Percentiles rank a stretch among this genome's conserved stretches.
phyloP scores from a whole-genome alignment of 345 rosid genomes.

The Eucalyptus leucophloia region DNA sequence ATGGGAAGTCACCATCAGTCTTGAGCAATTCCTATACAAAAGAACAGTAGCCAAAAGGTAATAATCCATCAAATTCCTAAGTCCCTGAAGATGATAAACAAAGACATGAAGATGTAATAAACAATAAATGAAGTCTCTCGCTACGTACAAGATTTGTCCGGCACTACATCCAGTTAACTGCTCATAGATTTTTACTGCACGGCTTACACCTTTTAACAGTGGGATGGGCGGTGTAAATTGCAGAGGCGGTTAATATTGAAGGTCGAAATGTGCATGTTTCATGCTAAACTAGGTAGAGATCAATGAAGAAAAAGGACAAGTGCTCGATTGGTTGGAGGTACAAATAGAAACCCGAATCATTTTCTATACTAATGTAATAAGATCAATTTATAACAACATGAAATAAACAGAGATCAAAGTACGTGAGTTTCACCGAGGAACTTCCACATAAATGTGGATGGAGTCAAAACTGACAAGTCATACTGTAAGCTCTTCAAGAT shows the following conservation, averaged over 20 bases:
- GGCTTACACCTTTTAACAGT: conserved; percentile 16
- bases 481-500: not conserved
- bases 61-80: not conserved
- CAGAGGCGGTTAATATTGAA: conserved; percentile 55
- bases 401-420: not conserved
- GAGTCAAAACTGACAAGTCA: not conserved
- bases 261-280: conserved; percentile 48
- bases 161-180: conserved; percentile 29
- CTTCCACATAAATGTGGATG: not conserved
- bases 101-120: not conserved
- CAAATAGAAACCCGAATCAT: not conserved
- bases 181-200: conserved; percentile 42
- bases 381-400: not conserved
- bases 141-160: conserved; percentile 28
- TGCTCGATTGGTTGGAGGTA: conserved; percentile 8
- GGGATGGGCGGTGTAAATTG: conserved; percentile 54
- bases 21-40: not conserved
- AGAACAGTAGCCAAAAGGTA: not conserved
- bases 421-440: conserved; percentile 25
- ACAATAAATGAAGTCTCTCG: not conserved
- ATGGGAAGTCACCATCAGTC: conserved; percentile 5
- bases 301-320: conserved; percentile 41
- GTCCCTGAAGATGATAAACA: not conserved
- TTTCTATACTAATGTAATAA: not conserved
- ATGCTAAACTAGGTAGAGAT: conserved; percentile 45